Evolutionary conservation across 192 early-diverging fungal species (phyloP).

Genomic region (Backusella macrospora): DNA sequence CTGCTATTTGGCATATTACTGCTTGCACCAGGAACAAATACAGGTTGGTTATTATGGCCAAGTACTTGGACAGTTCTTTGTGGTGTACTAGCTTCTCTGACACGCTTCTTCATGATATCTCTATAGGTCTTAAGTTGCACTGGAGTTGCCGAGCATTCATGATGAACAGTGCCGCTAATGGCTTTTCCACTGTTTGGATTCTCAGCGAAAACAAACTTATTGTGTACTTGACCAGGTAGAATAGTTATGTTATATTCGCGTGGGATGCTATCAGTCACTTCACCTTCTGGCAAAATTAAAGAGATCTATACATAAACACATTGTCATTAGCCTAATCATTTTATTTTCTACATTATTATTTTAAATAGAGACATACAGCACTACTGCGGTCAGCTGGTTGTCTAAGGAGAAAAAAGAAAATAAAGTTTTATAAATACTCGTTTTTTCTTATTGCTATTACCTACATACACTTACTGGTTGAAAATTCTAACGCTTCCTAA

Average conservation of each 20-base stretch:
- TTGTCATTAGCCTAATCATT: background rate
- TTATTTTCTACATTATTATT: background rate
- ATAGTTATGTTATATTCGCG: conserved; percentile 85
- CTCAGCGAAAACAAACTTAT: conserved; percentile 82
- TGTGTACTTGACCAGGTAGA: conserved; percentile 65
- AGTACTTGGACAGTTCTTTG: conserved; percentile 55
- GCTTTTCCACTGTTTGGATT: conserved; percentile 45
- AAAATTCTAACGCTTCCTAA: conserved; percentile 83
- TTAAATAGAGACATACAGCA: conserved; percentile 9
- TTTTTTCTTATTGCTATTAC: background rate
- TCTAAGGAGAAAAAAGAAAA: background rate
- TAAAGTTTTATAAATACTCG: background rate
- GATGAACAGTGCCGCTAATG: conserved; percentile 63
- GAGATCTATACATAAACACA: conserved; percentile 47
- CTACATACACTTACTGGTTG: conserved; percentile 43
- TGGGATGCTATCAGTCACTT: conserved; percentile 66
- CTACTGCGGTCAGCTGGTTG: conserved; percentile 14
- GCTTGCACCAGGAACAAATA: conserved; percentile 48
- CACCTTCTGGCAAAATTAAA: conserved; percentile 68
- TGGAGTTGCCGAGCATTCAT: conserved; percentile 72
- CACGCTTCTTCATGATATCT: conserved; percentile 68
- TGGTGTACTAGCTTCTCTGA: conserved; percentile 57
- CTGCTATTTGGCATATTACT: conserved; percentile 35
- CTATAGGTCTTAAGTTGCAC: conserved; percentile 61
- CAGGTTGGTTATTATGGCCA: conserved; percentile 44